Percentiles rank a stretch among this genome's conserved stretches.
phyloP scores from a whole-genome alignment of 2,329 filamentous ascomycete species.

The Parasarocladium wereldwijsianum region DNA sequence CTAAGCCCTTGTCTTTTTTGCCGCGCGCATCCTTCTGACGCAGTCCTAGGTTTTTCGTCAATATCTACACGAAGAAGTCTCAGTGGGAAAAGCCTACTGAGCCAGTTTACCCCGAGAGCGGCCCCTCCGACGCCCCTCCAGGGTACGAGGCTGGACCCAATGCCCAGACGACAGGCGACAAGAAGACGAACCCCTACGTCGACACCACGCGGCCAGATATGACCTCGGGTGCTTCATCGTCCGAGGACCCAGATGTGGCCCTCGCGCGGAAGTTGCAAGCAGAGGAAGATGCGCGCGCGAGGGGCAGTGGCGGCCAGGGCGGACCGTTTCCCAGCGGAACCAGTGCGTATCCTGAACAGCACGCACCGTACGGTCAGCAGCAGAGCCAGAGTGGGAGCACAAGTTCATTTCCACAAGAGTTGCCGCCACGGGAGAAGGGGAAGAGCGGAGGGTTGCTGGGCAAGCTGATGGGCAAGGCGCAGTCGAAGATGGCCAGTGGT shows the following conservation, averaged over 20 bases:
- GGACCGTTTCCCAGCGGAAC: constrained; percentile 12
- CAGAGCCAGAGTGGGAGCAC: constrained; percentile 1
- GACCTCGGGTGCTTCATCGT: constrained; percentile 17
- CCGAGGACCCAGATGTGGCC: constrained; percentile 52
- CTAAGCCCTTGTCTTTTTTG: neutral
- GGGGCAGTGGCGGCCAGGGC: constrained; percentile 12
- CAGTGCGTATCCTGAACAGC: constrained; percentile 7
- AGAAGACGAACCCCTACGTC: constrained; percentile 61
- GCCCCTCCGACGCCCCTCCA: constrained; percentile 49
- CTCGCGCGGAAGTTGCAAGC: constrained; percentile 67
- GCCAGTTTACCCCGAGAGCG: constrained; percentile 38
- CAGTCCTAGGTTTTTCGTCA: constrained; percentile 69
- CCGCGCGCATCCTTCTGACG: constrained; percentile 16
- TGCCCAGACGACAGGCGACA: constrained; percentile 26
- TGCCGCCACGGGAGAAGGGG: constrained; percentile 24
- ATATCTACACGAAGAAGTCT: constrained; percentile 74
- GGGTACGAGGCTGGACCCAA: constrained; percentile 38
- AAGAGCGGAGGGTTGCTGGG: constrained; percentile 31
- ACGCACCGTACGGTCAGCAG: constrained; percentile 11
- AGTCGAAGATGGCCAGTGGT: constrained; percentile 19
- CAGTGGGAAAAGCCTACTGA: constrained; percentile 77
- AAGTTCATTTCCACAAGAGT: constrained; percentile 19
- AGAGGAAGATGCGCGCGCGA: constrained; percentile 58
- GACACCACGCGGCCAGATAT: constrained; percentile 17
- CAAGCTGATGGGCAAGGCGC: constrained; percentile 36